Evolutionary conservation across 441 rosid species (phyloP), one percentile per base, ranked within the genome.

Genomic region (California macrophylla): DNA sequence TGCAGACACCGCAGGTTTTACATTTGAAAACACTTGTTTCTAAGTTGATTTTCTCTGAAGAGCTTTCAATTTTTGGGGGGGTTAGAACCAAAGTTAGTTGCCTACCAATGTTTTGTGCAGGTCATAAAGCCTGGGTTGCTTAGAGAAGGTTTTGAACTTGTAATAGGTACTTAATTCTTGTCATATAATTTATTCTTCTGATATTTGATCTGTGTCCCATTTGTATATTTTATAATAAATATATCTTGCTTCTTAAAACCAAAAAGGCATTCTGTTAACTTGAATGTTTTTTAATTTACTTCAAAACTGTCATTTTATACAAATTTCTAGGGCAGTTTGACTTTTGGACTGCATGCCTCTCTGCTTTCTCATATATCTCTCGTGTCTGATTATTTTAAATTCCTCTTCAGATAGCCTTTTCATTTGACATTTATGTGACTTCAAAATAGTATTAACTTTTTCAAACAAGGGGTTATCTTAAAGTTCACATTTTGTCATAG

Each of bases 1-100:
- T 93, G 96, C 98, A 93, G 77, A 91, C 98, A 42, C 98, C 96
- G 58, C 97, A 93, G 96, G 98, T 90, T 77, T 4, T 8, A 54
- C 25, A 54, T 54, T 16, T 54, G 24, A 54, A 16, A 18, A 2
- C n/a, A 40, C 47, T 40, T 13, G 42, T 36, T 8, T 36, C 42
- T 36, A 8, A 36, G 42, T 36, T 8, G 5, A 36, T 36, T 36
- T 36, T 36, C 10, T 36, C 10, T 36, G 42, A 36, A 6, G 42
- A 20, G 26, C 52, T 15, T 25, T 56, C 52, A 66, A 23, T 42
- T 15, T 69, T 28, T 36, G 1, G 3, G 13, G 36, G 5, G 30
- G 36, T 62, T 13, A 25, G 36, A 62, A 12, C 28, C 36, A 28
- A 10, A 20, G 60, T 21, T 4, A 26, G 38, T 64, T 54, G 12